Evolutionary conservation across 2,329 filamentous ascomycete species (phyloP).

Genomic region (Ceratocystis cubensis): DNA sequence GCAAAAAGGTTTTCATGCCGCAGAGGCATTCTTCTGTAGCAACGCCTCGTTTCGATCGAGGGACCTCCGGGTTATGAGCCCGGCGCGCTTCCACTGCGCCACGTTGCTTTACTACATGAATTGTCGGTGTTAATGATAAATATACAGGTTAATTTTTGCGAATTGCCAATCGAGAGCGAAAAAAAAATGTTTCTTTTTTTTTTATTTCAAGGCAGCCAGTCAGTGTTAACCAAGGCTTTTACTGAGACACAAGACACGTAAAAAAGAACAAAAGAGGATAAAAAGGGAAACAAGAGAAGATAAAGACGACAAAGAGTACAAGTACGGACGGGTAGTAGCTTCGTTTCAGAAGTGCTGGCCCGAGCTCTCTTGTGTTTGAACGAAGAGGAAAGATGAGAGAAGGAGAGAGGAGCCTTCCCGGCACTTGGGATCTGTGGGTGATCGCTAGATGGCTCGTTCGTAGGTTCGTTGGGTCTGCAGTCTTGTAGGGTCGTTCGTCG

Average conservation of each 20-base stretch:
- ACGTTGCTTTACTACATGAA: conserved; percentile 14
- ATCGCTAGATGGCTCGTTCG: conserved; percentile 1
- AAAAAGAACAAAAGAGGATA: background rate
- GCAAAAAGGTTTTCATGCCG: background rate
- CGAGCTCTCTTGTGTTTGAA: background rate
- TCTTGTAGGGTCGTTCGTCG: background rate
- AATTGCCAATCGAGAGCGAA: background rate
- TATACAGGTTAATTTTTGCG: background rate
- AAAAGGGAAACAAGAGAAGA: background rate
- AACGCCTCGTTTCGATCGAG: conserved; percentile 22
- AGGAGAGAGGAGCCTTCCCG: background rate
- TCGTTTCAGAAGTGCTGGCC: conserved; percentile 5
- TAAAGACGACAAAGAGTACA: no score
- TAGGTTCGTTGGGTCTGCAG: background rate
- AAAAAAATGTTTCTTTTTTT: background rate
- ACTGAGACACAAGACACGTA: background rate
- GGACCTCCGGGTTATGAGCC: conserved; percentile 21
- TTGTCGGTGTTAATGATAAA: background rate
- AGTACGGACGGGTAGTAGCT: background rate
- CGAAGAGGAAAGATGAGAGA: background rate
- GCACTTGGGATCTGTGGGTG: background rate
- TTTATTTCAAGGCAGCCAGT: background rate
- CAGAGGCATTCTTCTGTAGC: background rate
- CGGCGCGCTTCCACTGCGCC: conserved; percentile 21
- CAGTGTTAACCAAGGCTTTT: no score